A percentile compares a stretch with the other conserved stretches of the same genome.
Conservation (phyloP, 2,329 filamentous ascomycete genomes). For the Ophiosphaerella korrae region DNA sequence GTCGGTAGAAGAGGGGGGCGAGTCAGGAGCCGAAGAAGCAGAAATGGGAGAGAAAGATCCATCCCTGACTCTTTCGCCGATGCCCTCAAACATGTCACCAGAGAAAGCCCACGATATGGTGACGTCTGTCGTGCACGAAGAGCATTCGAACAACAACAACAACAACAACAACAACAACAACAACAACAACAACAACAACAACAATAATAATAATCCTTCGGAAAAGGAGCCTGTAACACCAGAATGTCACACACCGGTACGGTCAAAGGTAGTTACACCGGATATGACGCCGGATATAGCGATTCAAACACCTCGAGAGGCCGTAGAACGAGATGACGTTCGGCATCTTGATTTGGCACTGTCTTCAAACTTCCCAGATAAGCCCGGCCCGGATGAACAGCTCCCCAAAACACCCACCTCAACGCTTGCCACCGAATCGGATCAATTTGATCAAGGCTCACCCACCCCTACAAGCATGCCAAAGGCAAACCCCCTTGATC, state of each 20-base stretch:
- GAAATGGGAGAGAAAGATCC: conserved; percentile 39
- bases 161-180: too few species aligned
- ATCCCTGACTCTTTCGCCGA: conserved; percentile 35
- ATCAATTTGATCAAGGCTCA: conserved; percentile 28
- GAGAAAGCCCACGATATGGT: conserved; percentile 69
- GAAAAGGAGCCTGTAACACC: conserved; percentile 10
- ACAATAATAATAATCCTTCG: conserved; percentile 18
- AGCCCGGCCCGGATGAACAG: conserved; percentile 24
- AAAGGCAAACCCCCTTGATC: conserved; percentile 44
- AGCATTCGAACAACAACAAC: conserved; percentile 52
- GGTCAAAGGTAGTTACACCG: conserved; percentile 9
- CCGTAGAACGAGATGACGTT: conserved; percentile 58
- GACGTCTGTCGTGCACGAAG: conserved; percentile 68
- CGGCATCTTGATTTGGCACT: conserved; percentile 67
- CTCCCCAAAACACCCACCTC: conserved; percentile 37
- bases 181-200: too few species aligned
- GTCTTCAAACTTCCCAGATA: conserved; percentile 46
- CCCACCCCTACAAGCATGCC: conserved; percentile 35
- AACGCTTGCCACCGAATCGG: conserved; percentile 24
- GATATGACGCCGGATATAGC: conserved; percentile 26
- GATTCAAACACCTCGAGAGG: conserved; percentile 39
- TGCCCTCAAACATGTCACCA: conserved; percentile 55
- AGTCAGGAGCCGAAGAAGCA: conserved; percentile 46
- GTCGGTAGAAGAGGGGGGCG: conserved; percentile 69
- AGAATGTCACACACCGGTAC: conserved; percentile 13